Evolutionary conservation across 2,329 filamentous ascomycete genomes (phyloP), one percentile per base, ranked within the genome.

Genomic region (Scedosporium dehoogii): DNA sequence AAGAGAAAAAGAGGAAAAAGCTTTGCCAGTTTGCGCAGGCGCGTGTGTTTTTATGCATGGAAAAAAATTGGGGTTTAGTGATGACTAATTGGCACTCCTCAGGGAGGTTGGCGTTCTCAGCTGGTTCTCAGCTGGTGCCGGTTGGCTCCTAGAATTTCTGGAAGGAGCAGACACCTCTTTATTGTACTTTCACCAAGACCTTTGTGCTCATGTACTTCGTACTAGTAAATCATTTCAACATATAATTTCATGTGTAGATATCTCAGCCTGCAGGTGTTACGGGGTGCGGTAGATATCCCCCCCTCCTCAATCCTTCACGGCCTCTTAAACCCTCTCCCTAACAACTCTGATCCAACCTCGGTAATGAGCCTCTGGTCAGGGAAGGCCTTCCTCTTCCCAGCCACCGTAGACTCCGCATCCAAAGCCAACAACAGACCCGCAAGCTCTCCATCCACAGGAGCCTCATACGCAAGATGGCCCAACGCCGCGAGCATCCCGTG

Each of bases 401-500:
- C 63, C 1, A 96, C 78, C 0, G 83, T 86, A 3, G 83, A 83
- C 38, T 81, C 78, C 0, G 91, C 90, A 71, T 92, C 91, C 79
- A 97, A 83, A 0, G 86, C 87, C 62, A 84, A 83, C 66, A 92
- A 81, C n/a, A 96, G 74, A 71, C 96, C 91, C 10, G 86, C 79
- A n/a, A 97, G 72, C 67, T 92, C 89, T 0, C 92, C 89, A 33
- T 88, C 84, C 42, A 85, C 69, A 4, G 86, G 83, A 2, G 85
- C 82, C 64, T 84, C 85, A 70, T 92, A 96, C 0, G 88, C 80
- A 27, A 97, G 71, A 67, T 91, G 84, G 0, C 92, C 93, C 18
- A 96, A 73, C 1, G 89, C 88, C 16, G 92, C 78, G 41, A 96
- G 69, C 72, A 92, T 85, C 0, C 91, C 91, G 69, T 89, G 89